phyloP scores from a whole-genome alignment of 2,329 filamentous ascomycete species.

The Alternaria sp. region DNA sequence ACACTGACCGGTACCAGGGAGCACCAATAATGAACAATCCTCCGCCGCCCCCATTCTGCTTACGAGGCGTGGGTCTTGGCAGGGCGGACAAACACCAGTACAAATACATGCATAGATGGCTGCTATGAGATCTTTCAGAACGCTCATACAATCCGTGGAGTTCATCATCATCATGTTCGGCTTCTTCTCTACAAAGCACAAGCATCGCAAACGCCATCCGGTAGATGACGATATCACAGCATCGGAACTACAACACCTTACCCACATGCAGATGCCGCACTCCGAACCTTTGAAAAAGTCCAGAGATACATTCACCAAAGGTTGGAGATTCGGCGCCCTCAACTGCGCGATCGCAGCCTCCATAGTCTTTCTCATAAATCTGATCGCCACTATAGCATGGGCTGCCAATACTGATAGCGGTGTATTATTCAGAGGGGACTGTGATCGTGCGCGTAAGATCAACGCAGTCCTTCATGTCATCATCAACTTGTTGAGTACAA shows the following conservation, averaged over 20 bases:
- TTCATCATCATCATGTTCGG: neutral
- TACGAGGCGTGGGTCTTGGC: neutral
- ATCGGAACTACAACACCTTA: neutral
- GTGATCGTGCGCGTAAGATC: slow-evolving; percentile 8
- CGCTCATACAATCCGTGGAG: neutral
- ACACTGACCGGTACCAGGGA: neutral
- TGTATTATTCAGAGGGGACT: slow-evolving; percentile 23
- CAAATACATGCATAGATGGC: neutral
- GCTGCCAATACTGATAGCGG: neutral
- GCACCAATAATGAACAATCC: neutral
- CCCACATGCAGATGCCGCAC: neutral
- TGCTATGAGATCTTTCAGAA: neutral
- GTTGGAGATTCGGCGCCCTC: neutral
- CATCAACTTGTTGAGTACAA: slow-evolving; percentile 53
- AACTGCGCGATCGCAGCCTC: neutral
- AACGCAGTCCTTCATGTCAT: slow-evolving; percentile 48
- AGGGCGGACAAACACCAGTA: neutral
- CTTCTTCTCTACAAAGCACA: neutral
- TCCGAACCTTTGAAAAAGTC: neutral
- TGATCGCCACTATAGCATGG: neutral
- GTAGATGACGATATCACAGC: neutral
- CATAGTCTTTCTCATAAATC: neutral
- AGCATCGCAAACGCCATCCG: neutral
- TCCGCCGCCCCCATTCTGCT: neutral
- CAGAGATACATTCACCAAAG: neutral